Conservation (phyloP, 1,284 basidiomycete species). For the Porogramme epimiltina region DNA sequence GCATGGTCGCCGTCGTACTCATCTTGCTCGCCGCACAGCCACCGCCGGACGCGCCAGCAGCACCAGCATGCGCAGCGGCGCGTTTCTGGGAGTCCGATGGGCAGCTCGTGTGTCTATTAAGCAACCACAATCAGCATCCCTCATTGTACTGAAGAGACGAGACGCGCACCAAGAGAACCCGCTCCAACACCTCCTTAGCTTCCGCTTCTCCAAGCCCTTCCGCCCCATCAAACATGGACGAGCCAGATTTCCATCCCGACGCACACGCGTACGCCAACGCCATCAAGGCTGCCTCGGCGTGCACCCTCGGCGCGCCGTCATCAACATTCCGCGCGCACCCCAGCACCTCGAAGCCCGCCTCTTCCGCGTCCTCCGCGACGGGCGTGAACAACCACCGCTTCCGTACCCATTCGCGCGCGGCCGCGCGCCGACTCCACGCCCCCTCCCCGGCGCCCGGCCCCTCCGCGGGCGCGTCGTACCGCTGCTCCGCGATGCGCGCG, state of each 20-base stretch:
- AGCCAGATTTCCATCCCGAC: background rate
- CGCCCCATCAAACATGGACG: no score
- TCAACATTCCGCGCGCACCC: no score
- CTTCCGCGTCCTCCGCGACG: no score
- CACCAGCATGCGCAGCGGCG: conserved; percentile 1
- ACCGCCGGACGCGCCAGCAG: conserved; percentile 3
- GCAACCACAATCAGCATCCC: background rate
- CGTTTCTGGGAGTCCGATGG: background rate
- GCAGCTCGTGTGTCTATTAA: background rate
- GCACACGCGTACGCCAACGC: background rate
- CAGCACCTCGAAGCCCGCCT: no score
- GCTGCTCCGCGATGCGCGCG: no score
- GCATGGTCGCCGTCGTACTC: background rate
- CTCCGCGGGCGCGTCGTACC: no score
- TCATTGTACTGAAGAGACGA: background rate
- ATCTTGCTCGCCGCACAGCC: background rate
- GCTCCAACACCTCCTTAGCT: background rate
- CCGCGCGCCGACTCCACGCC: no score
- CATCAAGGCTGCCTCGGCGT: background rate
- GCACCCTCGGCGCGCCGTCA: no score
- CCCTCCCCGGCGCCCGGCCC: no score
- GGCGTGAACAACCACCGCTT: no score
- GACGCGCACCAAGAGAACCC: background rate
- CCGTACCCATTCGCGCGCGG: no score
- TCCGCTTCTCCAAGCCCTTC: background rate